These are phyloP conservation scores for Trichoderma sp. DNA, from an alignment of 2,329 filamentous ascomycete genomes.

Conservation along the genomic window DNA sequence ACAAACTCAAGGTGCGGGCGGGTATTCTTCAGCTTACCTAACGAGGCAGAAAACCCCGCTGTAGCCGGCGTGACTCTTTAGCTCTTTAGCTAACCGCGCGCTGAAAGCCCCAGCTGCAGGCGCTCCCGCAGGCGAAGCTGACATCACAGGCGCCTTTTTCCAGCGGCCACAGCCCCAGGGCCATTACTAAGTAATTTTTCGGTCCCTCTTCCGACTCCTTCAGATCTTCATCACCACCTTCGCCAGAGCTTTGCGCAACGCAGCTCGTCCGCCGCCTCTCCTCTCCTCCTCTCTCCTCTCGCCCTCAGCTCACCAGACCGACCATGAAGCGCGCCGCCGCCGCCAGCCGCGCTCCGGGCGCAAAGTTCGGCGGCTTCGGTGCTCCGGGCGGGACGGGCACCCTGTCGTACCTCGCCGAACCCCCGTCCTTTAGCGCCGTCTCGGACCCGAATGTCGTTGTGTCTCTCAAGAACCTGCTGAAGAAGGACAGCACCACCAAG, in stretches of 20 bases:
- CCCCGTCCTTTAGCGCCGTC: constrained; percentile 74
- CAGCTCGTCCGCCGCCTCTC: background rate
- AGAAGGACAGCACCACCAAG: constrained; percentile 92
- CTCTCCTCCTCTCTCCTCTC: background rate
- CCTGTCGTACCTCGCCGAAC: constrained; percentile 84
- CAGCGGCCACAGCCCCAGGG: background rate
- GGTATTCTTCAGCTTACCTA: background rate
- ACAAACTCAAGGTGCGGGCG: background rate
- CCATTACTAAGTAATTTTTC: constrained; percentile 13
- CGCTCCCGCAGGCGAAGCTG: constrained; percentile 2
- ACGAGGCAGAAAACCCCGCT: background rate
- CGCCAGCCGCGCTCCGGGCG: constrained; percentile 25
- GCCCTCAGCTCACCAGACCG: background rate
- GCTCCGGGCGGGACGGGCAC: constrained; percentile 43
- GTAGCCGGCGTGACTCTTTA: constrained; percentile 14
- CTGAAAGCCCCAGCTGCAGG: background rate
- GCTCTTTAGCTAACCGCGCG: background rate
- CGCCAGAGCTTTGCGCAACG: background rate
- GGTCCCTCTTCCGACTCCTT: constrained; percentile 5
- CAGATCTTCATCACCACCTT: background rate
- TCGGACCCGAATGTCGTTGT: constrained; percentile 80
- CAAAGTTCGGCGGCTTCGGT: constrained; percentile 35
- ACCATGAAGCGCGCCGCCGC: constrained; percentile 30
- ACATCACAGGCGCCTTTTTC: constrained; percentile 13
- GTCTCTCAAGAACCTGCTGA: constrained; percentile 86